A percentile compares a stretch with the other conserved stretches of the same genome.
phyloP scores from a whole-genome alignment of 1,139 yeast species.

The Lodderomyces jiufengensis region DNA sequence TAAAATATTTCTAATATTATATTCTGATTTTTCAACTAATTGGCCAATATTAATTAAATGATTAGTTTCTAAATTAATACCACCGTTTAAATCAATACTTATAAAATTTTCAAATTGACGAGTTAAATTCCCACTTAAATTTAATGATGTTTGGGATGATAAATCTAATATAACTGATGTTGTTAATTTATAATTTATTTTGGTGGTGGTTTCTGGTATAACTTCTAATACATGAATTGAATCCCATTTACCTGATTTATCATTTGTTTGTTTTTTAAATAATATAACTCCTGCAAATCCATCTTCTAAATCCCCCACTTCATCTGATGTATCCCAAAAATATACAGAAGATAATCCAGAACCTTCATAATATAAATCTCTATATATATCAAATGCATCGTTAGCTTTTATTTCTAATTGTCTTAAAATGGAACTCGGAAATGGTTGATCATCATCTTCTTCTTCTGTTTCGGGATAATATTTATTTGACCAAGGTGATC shows the following conservation, averaged over 20 bases:
- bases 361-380: slow-evolving; percentile 94
- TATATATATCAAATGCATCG: slow-evolving; percentile 86
- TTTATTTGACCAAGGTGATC: slow-evolving; percentile 89
- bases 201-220: slow-evolving; percentile 39
- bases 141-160: slow-evolving; percentile 29
- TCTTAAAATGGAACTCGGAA: slow-evolving; percentile 66
- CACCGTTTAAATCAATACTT: slow-evolving; percentile 36
- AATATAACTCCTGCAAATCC: slow-evolving; percentile 90
- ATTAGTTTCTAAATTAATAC: slow-evolving; percentile 45
- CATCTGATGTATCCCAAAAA: slow-evolving; percentile 77
- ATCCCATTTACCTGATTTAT: slow-evolving; percentile 73
- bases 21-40: slow-evolving; percentile 83
- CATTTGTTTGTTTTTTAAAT: slow-evolving; percentile 65
- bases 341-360: slow-evolving; percentile 84
- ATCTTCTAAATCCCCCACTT: slow-evolving; percentile 28
- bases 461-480: slow-evolving; percentile 61
- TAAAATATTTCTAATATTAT: slow-evolving; percentile 77
- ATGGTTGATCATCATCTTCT: slow-evolving; percentile 53
- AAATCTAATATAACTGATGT: slow-evolving; percentile 84
- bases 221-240: slow-evolving; percentile 91
- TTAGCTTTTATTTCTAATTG: slow-evolving; percentile 78
- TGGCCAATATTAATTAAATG: slow-evolving; percentile 86
- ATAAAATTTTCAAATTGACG: slow-evolving; percentile 64
- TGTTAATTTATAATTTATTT: slow-evolving; percentile 70
- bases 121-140: slow-evolving; percentile 79